Percentiles rank a stretch among this genome's conserved stretches.
These are phyloP conservation scores for Talaromyces rugulosus DNA, from an alignment of 2,329 filamentous ascomycete species.

Conservation along the genomic window DNA sequence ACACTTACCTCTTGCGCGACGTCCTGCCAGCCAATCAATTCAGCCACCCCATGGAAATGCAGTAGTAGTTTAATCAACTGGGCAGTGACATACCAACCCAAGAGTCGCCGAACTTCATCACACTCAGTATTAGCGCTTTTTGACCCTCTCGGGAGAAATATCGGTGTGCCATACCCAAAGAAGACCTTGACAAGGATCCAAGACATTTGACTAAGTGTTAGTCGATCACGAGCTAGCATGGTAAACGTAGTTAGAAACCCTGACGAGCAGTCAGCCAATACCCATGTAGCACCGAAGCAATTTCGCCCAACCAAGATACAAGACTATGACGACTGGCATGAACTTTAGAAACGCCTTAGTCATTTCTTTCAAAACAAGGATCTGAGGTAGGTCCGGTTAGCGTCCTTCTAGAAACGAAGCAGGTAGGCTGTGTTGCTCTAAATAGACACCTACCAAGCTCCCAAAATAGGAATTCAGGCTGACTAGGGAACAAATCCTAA, in stretches of 20 bases:
- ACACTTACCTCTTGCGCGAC: conserved; percentile 36
- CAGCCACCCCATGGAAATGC: conserved; percentile 33
- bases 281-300: not conserved
- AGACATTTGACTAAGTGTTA: conserved; percentile 54
- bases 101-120: conserved; percentile 46
- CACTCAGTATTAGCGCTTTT: conserved; percentile 1
- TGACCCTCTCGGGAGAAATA: not conserved
- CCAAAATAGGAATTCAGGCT: conserved; percentile 85
- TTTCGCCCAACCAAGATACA: conserved; percentile 62
- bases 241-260: conserved; percentile 79
- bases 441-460: conserved; percentile 30
- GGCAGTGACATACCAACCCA: conserved; percentile 51
- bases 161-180: conserved; percentile 48
- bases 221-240: conserved; percentile 55
- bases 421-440: conserved; percentile 13
- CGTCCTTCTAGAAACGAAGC: conserved; percentile 9
- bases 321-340: conserved; percentile 68
- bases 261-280: conserved; percentile 20
- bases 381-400: conserved; percentile 38
- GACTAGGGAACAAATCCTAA: conserved; percentile 76
- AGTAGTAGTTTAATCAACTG: conserved; percentile 6
- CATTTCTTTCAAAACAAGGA: conserved; percentile 87
- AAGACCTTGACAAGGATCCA: conserved; percentile 61
- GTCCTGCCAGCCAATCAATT: conserved; percentile 38
- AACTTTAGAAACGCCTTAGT: conserved; percentile 87